A percentile compares a stretch with the other conserved stretches of the same genome.
Conservation (phyloP, 1,284 basidiomycete species). For the Cryptococcus hybrid region DNA sequence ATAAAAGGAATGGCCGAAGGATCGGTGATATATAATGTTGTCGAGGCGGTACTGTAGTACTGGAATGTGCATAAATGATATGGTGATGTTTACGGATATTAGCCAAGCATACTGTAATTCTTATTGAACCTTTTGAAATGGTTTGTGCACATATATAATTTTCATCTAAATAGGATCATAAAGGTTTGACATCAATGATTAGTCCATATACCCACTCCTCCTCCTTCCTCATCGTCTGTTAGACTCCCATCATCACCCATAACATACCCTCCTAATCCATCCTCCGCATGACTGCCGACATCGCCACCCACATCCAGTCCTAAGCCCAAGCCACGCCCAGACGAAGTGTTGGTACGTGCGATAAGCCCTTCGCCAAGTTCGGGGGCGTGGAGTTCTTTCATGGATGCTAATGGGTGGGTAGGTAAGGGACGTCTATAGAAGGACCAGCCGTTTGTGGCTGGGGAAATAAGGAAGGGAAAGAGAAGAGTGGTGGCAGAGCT, state of each 20-base stretch:
- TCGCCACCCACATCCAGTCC: slow-evolving; percentile 5
- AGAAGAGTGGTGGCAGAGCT: slow-evolving; percentile 75
- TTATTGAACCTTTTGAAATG: too few species aligned
- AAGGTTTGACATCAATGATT: neutral
- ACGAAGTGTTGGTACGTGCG: slow-evolving; percentile 3
- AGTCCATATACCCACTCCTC: slow-evolving; percentile 41
- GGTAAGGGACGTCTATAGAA: slow-evolving; percentile 51
- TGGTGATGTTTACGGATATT: neutral
- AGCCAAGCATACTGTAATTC: neutral
- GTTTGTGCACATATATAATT: too few species aligned
- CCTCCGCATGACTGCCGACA: slow-evolving; percentile 55
- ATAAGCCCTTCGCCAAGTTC: slow-evolving; percentile 32
- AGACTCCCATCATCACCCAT: slow-evolving; percentile 54
- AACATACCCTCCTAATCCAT: slow-evolving; percentile 42
- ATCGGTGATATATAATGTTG: neutral
- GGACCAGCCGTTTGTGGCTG: slow-evolving; percentile 79
- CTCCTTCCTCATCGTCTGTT: slow-evolving; percentile 57
- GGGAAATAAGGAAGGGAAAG: slow-evolving; percentile 73
- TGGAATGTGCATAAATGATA: neutral
- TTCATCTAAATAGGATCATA: too few species aligned
- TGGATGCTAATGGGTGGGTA: slow-evolving; percentile 7
- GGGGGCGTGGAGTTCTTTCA: slow-evolving; percentile 24
- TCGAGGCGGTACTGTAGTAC: neutral
- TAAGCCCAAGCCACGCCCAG: slow-evolving; percentile 9
- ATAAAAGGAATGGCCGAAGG: too few species aligned